Conservation (phyloP, 2,329 filamentous ascomycete genomes). For the Fusarium algeriense region DNA sequence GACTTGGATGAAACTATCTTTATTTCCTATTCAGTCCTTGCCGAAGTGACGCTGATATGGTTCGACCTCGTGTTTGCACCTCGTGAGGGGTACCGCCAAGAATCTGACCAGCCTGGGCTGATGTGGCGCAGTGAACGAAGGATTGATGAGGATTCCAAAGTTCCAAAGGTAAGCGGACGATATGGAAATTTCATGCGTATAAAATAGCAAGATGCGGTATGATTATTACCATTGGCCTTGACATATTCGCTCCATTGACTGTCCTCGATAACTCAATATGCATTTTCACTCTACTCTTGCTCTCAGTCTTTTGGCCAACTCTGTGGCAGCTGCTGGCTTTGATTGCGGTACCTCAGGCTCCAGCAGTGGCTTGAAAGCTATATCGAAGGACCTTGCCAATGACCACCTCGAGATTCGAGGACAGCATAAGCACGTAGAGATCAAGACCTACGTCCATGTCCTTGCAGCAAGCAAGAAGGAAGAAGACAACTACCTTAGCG, state of each 20-base stretch:
- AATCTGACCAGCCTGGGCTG: fast-evolving
- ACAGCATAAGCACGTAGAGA: neutral
- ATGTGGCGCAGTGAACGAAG: neutral
- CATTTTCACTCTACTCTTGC: slow-evolving; percentile 9
- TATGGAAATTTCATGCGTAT: neutral
- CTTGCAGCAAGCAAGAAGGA: slow-evolving; percentile 24
- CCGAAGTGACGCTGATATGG: neutral
- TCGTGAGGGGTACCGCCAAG: neutral
- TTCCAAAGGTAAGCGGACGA: fast-evolving
- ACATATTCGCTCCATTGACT: fast-evolving
- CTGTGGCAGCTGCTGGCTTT: neutral
- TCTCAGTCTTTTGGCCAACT: slow-evolving; percentile 1
- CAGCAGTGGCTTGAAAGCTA: neutral
- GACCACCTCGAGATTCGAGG: neutral
- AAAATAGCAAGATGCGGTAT: fast-evolving
- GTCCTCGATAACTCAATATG: neutral
- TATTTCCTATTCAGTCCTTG: neutral
- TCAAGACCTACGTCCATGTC: slow-evolving; percentile 27
- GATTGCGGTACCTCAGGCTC: slow-evolving; percentile 17
- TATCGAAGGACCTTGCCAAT: neutral
- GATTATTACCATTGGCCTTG: fast-evolving
- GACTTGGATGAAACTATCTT: neutral
- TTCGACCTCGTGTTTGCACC: neutral
- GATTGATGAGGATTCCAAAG: neutral
- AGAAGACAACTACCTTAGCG: slow-evolving; percentile 16